Evolutionary conservation across 225 moss, liverwort and hornwort species (phyloP).

Genomic region (Antitrichia curtipendula): DNA sequence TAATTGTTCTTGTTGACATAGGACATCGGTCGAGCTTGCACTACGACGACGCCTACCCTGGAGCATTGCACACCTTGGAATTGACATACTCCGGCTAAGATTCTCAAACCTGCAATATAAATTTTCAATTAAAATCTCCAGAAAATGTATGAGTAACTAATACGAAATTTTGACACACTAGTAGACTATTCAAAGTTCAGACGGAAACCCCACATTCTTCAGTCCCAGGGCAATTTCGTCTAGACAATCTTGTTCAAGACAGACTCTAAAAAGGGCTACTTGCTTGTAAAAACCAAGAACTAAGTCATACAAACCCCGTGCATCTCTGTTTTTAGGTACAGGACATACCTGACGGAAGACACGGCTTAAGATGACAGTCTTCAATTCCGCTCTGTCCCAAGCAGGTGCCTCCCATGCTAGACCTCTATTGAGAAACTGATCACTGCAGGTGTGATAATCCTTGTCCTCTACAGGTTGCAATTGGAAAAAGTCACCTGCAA

Average conservation of each 20-base stretch:
- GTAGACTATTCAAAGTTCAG: neutral
- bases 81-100: neutral
- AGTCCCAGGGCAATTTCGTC: neutral
- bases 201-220: neutral
- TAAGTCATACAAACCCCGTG: neutral
- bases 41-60: neutral
- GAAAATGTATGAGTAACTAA: neutral
- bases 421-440: slow-evolving; percentile 26
- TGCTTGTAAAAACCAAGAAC: neutral
- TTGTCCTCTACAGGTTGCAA: slow-evolving; percentile 20
- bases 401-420: slow-evolving; percentile 28
- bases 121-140: neutral
- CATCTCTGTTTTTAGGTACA: neutral
- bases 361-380: slow-evolving; percentile 9
- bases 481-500: slow-evolving; percentile 38
- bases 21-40: neutral
- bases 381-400: slow-evolving; percentile 23
- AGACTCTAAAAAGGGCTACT: neutral
- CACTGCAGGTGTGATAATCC: neutral
- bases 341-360: slow-evolving; percentile 28
- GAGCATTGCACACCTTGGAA: neutral
- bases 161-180: neutral
- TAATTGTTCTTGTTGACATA: neutral
- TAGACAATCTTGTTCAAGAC: neutral
- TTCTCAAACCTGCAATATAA: neutral